Percentiles rank a stretch among this genome's conserved stretches.
These are phyloP conservation scores for Ophiocordyceps camponoti-saundersi DNA, from an alignment of 2,329 filamentous ascomycete genomes.

Conservation along the genomic window DNA sequence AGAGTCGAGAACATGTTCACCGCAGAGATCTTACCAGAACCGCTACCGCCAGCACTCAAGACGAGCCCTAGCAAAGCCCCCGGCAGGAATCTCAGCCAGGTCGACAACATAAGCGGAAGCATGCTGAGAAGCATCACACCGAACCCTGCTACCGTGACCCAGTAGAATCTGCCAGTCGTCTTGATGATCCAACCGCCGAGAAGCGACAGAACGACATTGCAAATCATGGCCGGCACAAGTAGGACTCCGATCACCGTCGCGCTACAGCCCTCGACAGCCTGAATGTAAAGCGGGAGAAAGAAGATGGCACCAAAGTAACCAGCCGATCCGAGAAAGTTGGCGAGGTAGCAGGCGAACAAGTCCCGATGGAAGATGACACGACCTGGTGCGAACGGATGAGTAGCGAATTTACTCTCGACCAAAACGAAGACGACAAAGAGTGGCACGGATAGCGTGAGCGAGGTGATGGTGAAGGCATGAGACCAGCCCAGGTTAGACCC, in stretches of 20 bases:
- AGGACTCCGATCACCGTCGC: constrained; percentile 47
- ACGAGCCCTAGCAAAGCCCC: constrained; percentile 38
- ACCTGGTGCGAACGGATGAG: constrained; percentile 58
- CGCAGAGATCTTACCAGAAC: constrained; percentile 14
- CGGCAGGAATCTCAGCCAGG: constrained; percentile 1
- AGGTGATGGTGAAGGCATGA: constrained; percentile 36
- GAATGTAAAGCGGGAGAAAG: constrained; percentile 64
- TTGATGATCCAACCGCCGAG: constrained; percentile 50
- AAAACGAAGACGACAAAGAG: constrained; percentile 51
- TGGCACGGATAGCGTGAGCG: constrained; percentile 35
- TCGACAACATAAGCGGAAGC: constrained; percentile 9
- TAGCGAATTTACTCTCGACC: constrained; percentile 50
- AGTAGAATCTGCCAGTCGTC: constrained; percentile 52
- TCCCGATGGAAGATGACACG: constrained; percentile 53
- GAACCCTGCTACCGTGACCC: constrained; percentile 24
- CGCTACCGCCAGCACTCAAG: constrained; percentile 23
- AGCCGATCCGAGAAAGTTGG: constrained; percentile 55
- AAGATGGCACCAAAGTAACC: constrained; percentile 42
- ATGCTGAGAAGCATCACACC: constrained; percentile 33
- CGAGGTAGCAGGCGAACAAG: constrained; percentile 49
- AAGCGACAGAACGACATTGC: constrained; percentile 46
- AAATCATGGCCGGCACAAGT: constrained; percentile 48
- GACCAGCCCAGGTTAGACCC: constrained; percentile 58
- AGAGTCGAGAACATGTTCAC: neutral
- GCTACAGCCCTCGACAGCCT: constrained; percentile 48